Evolutionary conservation across 306 rosid genomes (phyloP).

Genomic region (Benincasa hispida): DNA sequence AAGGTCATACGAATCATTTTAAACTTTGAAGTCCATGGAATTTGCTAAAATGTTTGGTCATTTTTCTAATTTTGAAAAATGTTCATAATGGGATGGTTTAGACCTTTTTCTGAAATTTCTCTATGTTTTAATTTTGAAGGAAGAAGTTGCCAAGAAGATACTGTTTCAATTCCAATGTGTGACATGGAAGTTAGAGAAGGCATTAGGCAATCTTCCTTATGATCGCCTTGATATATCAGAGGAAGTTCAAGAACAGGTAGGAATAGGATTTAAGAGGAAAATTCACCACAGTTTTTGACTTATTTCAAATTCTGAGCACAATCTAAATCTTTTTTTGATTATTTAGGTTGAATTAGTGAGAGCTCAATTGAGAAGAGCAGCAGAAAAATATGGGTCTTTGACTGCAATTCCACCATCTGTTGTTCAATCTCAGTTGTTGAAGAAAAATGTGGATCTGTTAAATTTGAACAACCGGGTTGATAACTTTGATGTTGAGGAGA

Average conservation of each 20-base stretch:
- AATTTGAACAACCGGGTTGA: constrained; percentile 27
- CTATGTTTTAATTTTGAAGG: constrained; percentile 56
- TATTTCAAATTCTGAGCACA: neutral
- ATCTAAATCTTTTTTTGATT: constrained; percentile 4
- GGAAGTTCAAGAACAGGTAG: constrained; percentile 95
- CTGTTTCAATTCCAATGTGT: constrained; percentile 67
- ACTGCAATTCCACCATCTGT: constrained; percentile 32
- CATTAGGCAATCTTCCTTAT: constrained; percentile 50
- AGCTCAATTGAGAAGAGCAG: constrained; percentile 73
- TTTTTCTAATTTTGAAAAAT: neutral
- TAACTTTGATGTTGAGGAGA: constrained; percentile 27
- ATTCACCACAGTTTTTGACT: neutral
- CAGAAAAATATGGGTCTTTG: constrained; percentile 56
- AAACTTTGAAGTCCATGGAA: neutral
- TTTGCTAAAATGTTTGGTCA: neutral
- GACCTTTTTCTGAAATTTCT: constrained; percentile 34
- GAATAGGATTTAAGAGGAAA: constrained; percentile 26
- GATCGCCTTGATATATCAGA: constrained; percentile 63
- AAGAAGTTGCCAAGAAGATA: constrained; percentile 55
- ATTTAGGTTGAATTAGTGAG: constrained; percentile 84
- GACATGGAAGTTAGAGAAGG: constrained; percentile 83
- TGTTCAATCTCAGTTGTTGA: constrained; percentile 36
- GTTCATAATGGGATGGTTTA: neutral
- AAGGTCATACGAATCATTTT: neutral
- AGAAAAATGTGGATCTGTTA: constrained; percentile 26